Evolutionary conservation across 768 basidiomycete species (phyloP), one percentile per base, ranked within the genome.

Genomic region (Coprinopsis cinerea): DNA sequence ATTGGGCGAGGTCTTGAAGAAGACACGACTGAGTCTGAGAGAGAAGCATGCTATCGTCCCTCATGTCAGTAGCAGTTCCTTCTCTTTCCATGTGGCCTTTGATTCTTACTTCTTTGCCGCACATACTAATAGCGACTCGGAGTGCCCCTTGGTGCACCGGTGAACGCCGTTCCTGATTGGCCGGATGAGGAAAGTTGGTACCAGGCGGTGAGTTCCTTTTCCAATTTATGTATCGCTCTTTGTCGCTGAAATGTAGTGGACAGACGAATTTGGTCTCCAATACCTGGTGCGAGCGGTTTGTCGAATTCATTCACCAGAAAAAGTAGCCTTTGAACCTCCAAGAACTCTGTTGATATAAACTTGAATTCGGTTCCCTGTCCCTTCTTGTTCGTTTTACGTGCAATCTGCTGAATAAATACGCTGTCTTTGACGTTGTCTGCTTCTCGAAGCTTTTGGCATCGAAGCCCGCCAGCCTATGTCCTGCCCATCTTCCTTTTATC

Each of bases 21-120:
- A 54, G 47, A 60, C 63, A 43, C 47, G 58, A 58, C 34, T 61
- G 47, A 43, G 40, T 50, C 41, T 67, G 55, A 59, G 56, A 44
- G 17, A 53, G 22, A 40, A 59, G 58, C 64, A 71, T 51, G 53
- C 51, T 5, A 66, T 75, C 24, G 55, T 73, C 23, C 70, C 73
- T 25, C 71, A 70, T 36, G 74, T 75, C 45, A 45, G 69, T 60
- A 24, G 24, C 4, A 25, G 10, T 22, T 18, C 39, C 27, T 40
- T 52, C 2, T 42, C 44, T 49, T 24, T 28, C 2, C 22, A 45
- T 28, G 34, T 9, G 15, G n/a, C 10, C 17, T 27, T 18, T 9
- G 44, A 15, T 36, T 35, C 9, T 28, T 51, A 5, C 39, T 36
- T 30, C 15, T 37, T 4, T 36, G 20, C 30, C 32, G 27, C 13